Conservation (phyloP, 306 rosid genomes). For the Coriaria nepalensis region DNA sequence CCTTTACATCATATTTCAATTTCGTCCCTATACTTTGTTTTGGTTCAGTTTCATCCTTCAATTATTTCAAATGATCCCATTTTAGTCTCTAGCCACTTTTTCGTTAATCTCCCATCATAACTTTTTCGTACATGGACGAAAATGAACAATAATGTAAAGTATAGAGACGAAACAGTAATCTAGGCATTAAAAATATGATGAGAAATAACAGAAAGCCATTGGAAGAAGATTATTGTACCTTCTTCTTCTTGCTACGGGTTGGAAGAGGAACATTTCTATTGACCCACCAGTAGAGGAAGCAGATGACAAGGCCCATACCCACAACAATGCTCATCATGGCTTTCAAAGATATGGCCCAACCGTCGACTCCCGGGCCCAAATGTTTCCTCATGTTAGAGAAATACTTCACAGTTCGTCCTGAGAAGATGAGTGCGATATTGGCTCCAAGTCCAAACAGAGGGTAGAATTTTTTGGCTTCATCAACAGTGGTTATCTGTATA, state of each 20-base stretch:
- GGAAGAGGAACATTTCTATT: slow-evolving; percentile 70
- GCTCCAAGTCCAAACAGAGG: slow-evolving; percentile 95
- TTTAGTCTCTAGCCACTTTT: no score
- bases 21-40: no score
- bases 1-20: no score
- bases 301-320: slow-evolving; percentile 54
- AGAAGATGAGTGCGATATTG: slow-evolving; percentile 76
- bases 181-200: no score
- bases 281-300: slow-evolving; percentile 88
- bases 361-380: slow-evolving; percentile 92
- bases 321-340: slow-evolving; percentile 96
- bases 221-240: slow-evolving; percentile 30
- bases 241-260: slow-evolving; percentile 82
- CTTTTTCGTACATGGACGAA: no score
- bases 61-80: no score
- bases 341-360: slow-evolving; percentile 83
- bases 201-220: no score
- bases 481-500: slow-evolving; percentile 73
- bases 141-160: no score
- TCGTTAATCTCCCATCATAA: no score
- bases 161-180: no score
- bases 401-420: slow-evolving; percentile 88
- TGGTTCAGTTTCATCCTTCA: no score
- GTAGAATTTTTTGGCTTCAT: slow-evolving; percentile 84
- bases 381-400: slow-evolving; percentile 70